Base-by-base conservation (phyloP, 176 grass and related monocot species). In the Pontederia crassipes region DNA sequence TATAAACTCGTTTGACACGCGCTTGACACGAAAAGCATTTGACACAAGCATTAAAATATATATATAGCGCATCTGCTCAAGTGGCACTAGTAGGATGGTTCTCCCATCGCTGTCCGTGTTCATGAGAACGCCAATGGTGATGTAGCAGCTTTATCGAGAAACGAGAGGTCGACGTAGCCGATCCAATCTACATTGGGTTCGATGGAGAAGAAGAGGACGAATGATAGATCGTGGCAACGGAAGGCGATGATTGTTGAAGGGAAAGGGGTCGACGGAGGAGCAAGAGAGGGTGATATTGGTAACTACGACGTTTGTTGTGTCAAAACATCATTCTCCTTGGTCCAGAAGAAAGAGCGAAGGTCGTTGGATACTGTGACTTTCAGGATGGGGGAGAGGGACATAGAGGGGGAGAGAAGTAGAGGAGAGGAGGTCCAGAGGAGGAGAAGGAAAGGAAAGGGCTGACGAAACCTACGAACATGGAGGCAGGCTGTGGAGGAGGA, bases 151-250 rank as follows among this genome's bases (percentile, higher is more conserved):
- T 12, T 51, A 10, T 26, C 18, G 12, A 4, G 1, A 16, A 71
- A 77, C 9, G 62, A 66, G 18, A 82, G 15, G 5, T 48, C 32
- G 6, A 70, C 20, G 55, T 84, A 86, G 10, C 75, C 78, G 48
- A 89, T 69, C 12, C 48, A 72, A 16, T 89, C 75, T 16, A 80
- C 72, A 46, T 87, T 86, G 17, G 78, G 18, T 1, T 72, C 86
- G 52, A 75, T 70, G 11, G 86, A 86, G 51, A 86, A 84, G 72
- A 83, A 87, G 32, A 83, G 2, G 15, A 69, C 29, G 5, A 63
- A 69, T 0, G 61, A n/a, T 35, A 62, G 57, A 65, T 48, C 2
- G 71, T 58, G 9, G 62, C 40, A 62, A 26, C 20, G 40, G 54
- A 77, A 55, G 49, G 68, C 27, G 57, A 49, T 8, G 40, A 20